phyloP scores from a whole-genome alignment of 257 asterid genomes.

The Solanum lycopersicoides region DNA sequence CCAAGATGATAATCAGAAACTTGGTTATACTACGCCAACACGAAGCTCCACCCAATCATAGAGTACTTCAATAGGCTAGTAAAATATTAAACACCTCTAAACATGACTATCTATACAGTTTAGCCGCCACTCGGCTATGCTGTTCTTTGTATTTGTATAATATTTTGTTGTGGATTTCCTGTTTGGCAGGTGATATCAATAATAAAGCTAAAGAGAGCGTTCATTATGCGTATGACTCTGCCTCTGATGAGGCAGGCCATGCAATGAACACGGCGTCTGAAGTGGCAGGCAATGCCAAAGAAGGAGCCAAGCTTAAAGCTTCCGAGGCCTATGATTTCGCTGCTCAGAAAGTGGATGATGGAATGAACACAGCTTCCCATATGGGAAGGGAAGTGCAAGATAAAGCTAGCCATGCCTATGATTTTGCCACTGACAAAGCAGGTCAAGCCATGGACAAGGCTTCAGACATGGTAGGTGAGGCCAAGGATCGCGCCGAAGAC shows the following conservation, averaged over 20 bases:
- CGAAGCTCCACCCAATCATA: too few relatives aligned
- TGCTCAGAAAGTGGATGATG: background rate
- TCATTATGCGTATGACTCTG: background rate
- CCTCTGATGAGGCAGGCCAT: background rate
- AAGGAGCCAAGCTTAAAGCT: background rate
- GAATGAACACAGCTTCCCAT: background rate
- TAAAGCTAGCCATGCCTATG: background rate
- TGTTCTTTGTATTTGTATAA: background rate
- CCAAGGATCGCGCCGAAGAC: conserved; percentile 1
- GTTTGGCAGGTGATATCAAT: background rate
- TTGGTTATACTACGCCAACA: too few relatives aligned
- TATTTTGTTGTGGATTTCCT: background rate
- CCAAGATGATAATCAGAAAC: too few relatives aligned
- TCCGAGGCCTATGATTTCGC: background rate
- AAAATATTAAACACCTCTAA: too few relatives aligned
- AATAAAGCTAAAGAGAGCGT: background rate
- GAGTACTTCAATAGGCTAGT: too few relatives aligned
- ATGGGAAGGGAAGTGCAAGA: background rate
- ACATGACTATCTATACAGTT: too few relatives aligned
- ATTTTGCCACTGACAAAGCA: background rate
- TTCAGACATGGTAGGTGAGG: conserved; percentile 8
- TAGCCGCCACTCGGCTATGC: too few relatives aligned
- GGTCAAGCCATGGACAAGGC: conserved; percentile 16
- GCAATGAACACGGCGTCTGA: conserved; percentile 18
- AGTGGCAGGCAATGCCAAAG: background rate